Conservation (phyloP, 805 yeast genomes). For the Komagataella populi region DNA sequence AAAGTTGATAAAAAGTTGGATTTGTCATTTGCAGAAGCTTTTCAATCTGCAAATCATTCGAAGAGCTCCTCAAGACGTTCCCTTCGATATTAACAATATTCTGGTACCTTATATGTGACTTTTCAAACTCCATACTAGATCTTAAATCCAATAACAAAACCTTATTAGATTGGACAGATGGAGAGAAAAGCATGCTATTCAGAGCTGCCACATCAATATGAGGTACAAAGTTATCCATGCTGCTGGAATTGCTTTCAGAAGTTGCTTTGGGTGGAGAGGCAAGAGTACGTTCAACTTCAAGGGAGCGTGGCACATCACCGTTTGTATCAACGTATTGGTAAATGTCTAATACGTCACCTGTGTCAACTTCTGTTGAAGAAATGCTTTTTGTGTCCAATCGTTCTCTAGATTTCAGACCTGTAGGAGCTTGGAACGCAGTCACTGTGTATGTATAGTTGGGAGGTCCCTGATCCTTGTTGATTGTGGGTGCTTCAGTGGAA, state of each 20-base stretch:
- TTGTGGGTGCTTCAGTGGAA: neutral
- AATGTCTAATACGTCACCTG: neutral
- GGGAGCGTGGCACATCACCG: neutral
- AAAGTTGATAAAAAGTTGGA: slow-evolving; percentile 16
- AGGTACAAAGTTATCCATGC: neutral
- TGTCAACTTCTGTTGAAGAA: neutral
- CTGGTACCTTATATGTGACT: slow-evolving; percentile 22
- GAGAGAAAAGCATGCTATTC: slow-evolving; percentile 4
- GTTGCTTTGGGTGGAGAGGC: neutral
- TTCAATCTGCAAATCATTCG: slow-evolving; percentile 8
- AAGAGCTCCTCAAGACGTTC: slow-evolving; percentile 7
- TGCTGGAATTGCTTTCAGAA: neutral
- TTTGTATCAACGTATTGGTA: neutral
- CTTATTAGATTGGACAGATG: slow-evolving; percentile 1
- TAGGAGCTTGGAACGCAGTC: neutral
- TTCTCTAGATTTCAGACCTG: neutral
- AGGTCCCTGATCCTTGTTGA: neutral
- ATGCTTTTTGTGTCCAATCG: neutral
- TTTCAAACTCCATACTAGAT: slow-evolving; percentile 15
- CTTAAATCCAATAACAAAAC: slow-evolving; percentile 26
- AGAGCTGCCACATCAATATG: slow-evolving; percentile 7
- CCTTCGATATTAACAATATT: slow-evolving; percentile 28
- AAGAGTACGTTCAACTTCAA: neutral
- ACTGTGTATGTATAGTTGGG: neutral
- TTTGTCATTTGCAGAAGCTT: slow-evolving; percentile 16